These are phyloP conservation scores for Tolypocladium ovalisporum DNA, from an alignment of 2,329 filamentous ascomycete species.

Conservation along the genomic window DNA sequence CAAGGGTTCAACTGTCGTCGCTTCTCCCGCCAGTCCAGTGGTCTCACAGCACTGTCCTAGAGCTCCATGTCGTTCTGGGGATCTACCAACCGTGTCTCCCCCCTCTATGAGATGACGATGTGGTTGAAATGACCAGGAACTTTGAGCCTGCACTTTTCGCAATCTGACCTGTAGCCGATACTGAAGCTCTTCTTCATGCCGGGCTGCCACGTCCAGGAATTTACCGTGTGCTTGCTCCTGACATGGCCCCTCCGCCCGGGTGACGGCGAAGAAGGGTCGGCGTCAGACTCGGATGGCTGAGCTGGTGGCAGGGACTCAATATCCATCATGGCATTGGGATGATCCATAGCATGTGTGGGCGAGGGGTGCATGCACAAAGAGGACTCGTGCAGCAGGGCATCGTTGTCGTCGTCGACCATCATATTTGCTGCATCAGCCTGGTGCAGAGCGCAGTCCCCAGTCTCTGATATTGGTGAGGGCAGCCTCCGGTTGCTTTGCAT, in stretches of 20 bases:
- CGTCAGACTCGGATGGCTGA: slow-evolving; percentile 16
- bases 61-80: slow-evolving; percentile 8
- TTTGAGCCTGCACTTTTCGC: slow-evolving; percentile 64
- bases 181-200: slow-evolving; percentile 62
- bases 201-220: slow-evolving; percentile 49
- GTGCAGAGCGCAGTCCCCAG: slow-evolving; percentile 35
- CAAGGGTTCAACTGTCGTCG: slow-evolving; percentile 4
- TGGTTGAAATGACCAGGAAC: slow-evolving; percentile 75
- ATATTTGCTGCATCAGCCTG: slow-evolving; percentile 19
- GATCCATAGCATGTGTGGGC: slow-evolving; percentile 25
- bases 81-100: slow-evolving; percentile 15
- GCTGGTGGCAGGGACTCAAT: slow-evolving; percentile 15
- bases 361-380: slow-evolving; percentile 10
- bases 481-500: slow-evolving; percentile 42
- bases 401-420: slow-evolving; percentile 20
- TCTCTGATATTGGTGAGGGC: slow-evolving; percentile 50
- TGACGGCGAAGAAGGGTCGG: slow-evolving; percentile 31
- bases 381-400: slow-evolving; percentile 13
- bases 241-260: slow-evolving; percentile 44
- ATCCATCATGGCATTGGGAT: slow-evolving; percentile 27
- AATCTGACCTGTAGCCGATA: slow-evolving; percentile 69
- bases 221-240: slow-evolving; percentile 47
- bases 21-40: slow-evolving; percentile 10
- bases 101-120: slow-evolving; percentile 53
- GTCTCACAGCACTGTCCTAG: slow-evolving; percentile 15